phyloP scores from a whole-genome alignment of 305 asterid species.

The Caryopteris hybrid region DNA sequence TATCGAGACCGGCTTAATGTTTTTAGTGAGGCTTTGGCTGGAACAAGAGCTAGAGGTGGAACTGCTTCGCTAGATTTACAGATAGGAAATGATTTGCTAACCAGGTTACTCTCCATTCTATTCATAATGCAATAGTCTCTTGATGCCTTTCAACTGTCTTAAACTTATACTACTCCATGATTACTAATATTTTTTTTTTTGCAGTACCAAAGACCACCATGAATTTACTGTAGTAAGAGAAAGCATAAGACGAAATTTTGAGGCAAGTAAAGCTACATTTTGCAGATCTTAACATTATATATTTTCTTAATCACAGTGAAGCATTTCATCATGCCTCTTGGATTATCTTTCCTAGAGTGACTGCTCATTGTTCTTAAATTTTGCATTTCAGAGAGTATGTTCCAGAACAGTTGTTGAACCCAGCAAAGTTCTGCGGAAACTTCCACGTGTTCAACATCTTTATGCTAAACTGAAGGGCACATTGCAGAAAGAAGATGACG shows the following conservation, averaged over 20 bases:
- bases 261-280: conserved; percentile 45
- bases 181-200: conserved; percentile 5
- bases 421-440: conserved; percentile 77
- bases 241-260: conserved; percentile 62
- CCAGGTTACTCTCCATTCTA: conserved; percentile 50
- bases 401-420: conserved; percentile 61
- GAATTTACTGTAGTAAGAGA: conserved; percentile 91
- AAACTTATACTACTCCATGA: background rate
- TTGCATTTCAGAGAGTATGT: conserved; percentile 53
- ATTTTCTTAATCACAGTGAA: background rate
- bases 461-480: conserved; percentile 72
- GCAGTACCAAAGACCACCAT: conserved; percentile 86
- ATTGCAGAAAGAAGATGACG: conserved; percentile 72
- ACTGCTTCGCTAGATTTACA: conserved; percentile 67
- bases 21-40: conserved; percentile 95
- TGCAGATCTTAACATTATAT: background rate
- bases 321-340: background rate
- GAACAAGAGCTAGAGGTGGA: conserved; percentile 86
- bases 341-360: background rate
- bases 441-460: conserved; percentile 88
- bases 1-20: conserved; percentile 60
- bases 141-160: conserved; percentile 8
- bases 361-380: background rate
- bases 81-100: conserved; percentile 80
- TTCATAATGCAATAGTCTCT: background rate